Evolutionary conservation across 2,329 filamentous ascomycete genomes (phyloP).

Genomic region (Fusarium continuum): DNA sequence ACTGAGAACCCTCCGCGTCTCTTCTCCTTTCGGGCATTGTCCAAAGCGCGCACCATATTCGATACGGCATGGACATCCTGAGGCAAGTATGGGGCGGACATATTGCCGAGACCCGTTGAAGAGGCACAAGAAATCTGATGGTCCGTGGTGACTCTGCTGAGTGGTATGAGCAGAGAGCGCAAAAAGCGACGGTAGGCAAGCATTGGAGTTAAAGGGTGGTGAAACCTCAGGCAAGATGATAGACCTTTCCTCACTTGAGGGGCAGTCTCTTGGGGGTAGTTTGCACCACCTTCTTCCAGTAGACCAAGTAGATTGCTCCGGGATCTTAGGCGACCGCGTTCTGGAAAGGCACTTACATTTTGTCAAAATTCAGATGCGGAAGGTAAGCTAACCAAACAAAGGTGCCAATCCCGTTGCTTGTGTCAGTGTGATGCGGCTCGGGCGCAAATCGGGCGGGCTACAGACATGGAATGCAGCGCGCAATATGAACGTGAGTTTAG

Average conservation of each 20-base stretch:
- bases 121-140: not conserved
- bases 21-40: constrained; percentile 63
- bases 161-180: constrained; percentile 18
- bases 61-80: constrained; percentile 77
- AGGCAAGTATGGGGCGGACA: constrained; percentile 65
- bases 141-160: not conserved
- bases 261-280: not conserved
- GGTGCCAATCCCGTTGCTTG: not conserved
- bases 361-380: not conserved
- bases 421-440: not conserved
- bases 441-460: not conserved
- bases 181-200: not conserved
- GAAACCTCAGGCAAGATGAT: not conserved
- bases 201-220: not conserved
- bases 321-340: not conserved
- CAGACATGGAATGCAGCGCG: not conserved
- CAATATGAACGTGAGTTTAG: not conserved
- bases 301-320: not conserved
- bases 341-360: constrained; percentile 7
- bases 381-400: not conserved
- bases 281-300: not conserved
- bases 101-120: constrained; percentile 12
- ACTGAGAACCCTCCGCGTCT: constrained; percentile 72
- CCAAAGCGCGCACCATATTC: constrained; percentile 71
- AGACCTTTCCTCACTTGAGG: constrained; percentile 3